Evolutionary conservation across 768 basidiomycete species (phyloP), one percentile per base, ranked within the genome.

Genomic region (Phlebiopsis gigantea): DNA sequence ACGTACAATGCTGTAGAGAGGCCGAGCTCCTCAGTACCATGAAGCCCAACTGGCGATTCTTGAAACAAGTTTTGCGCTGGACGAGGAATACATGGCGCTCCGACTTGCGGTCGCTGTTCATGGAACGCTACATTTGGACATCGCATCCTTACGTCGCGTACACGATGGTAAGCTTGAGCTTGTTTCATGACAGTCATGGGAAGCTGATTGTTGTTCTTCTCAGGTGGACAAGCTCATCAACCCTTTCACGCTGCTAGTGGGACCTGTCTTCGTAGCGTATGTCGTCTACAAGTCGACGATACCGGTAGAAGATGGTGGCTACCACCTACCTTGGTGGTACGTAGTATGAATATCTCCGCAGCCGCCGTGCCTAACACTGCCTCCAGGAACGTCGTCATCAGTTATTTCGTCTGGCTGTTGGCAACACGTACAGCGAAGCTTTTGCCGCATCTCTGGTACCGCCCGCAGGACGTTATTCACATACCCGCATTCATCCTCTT

Each of bases 11-110:
- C 68, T 93, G 88, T 75, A 83, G 81, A 68, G 88, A 91, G 72
- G 87, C 85, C 14, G 93, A 95, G 72, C 75, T 95, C 14, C 74
- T 93, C 58, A 88, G 85, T 68, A 95, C 93, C 51, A 98, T 95
- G 93, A 96, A 96, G 72, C 92, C 92, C 25, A 91, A 96, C 73
- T 96, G 93, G 93, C 79, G 90, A 52, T 96, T 96, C 75, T 73
- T 95, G 71, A 93, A 94, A 74, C 94, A 96, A 69, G 93, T 95
- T 12, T 72, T 96, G 53, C 76, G 93, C 60, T 95, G 93, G 93
- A 96, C 93, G 15, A 75, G 93, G 60, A 96, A 96, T 75, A 96
- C 93, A 2, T 96, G 94, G 93, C 76, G 93, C 51, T 90, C 87
- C 1, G 93, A 96, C 77, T 66, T 95, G 61, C 78, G 94, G 53